phyloP scores from a whole-genome alignment of 345 rosid genomes.

The Eucalyptus cloeziana region DNA sequence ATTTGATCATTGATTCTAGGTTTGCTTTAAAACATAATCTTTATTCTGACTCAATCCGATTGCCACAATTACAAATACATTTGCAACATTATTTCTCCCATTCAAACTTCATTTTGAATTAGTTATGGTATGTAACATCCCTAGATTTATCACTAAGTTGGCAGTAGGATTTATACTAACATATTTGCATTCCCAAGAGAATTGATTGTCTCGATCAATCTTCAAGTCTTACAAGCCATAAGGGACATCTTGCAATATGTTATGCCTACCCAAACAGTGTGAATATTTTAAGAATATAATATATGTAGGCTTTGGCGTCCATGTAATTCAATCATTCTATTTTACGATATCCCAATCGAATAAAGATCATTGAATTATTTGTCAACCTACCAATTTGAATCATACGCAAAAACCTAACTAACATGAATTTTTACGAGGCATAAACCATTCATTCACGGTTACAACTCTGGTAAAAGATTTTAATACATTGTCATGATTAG shows the following conservation, averaged over 20 bases:
- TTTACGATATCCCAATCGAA: neutral
- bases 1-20: accelerated
- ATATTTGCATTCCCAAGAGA: neutral
- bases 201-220: neutral
- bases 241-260: neutral
- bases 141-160: no score
- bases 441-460: no score
- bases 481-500: no score
- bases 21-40: neutral
- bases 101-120: no score
- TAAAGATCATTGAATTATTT: no score
- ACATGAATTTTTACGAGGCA: no score
- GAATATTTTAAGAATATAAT: no score
- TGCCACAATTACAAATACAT: neutral
- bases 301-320: neutral
- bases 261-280: neutral
- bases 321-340: neutral
- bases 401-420: no score
- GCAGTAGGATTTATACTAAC: neutral
- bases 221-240: no score
- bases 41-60: accelerated
- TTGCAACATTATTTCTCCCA: accelerated
- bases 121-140: neutral
- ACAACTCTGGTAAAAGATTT: no score
- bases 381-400: no score